Percentiles rank a stretch among this genome's conserved stretches.
Conservation (phyloP, 257 asterid species). For the Cordia subcordata region DNA sequence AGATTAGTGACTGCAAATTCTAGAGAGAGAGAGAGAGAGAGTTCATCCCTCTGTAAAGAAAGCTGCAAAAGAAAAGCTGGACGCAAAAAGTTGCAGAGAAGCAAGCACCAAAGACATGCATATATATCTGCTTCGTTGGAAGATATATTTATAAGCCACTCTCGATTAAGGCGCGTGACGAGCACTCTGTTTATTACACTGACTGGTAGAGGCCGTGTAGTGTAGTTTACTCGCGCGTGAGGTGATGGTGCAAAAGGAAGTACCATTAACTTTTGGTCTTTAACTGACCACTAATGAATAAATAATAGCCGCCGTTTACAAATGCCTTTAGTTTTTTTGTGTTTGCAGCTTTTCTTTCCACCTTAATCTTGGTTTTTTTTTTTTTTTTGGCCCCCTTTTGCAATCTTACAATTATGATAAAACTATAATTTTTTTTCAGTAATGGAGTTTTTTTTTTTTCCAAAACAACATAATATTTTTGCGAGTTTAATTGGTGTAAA, state of each 20-base stretch:
- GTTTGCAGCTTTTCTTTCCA: too few species aligned
- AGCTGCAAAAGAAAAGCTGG: constrained; percentile 19
- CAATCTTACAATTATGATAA: too few species aligned
- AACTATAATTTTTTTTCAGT: too few species aligned
- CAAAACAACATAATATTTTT: too few species aligned
- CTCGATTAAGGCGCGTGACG: constrained; percentile 3
- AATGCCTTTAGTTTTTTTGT: too few species aligned
- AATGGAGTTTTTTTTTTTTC: too few species aligned
- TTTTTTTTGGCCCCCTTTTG: too few species aligned
- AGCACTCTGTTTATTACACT: background rate
- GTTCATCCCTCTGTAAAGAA: constrained; percentile 27
- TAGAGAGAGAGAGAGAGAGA: constrained; percentile 22
- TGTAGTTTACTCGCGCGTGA: constrained; percentile 21
- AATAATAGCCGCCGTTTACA: constrained; percentile 36
- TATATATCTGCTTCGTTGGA: constrained; percentile 13
- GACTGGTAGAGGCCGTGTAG: background rate
- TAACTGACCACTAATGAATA: constrained; percentile 14
- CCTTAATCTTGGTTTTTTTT: too few species aligned
- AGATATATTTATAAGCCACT: background rate
- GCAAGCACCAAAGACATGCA: constrained; percentile 5
- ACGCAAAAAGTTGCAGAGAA: constrained; percentile 37
- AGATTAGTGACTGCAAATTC: too few species aligned
- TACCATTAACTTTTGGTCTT: constrained; percentile 8
- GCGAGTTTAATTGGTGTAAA: too few species aligned
- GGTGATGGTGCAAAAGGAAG: background rate